phyloP scores from a whole-genome alignment of 345 rosid species.

The Brassica napus region DNA sequence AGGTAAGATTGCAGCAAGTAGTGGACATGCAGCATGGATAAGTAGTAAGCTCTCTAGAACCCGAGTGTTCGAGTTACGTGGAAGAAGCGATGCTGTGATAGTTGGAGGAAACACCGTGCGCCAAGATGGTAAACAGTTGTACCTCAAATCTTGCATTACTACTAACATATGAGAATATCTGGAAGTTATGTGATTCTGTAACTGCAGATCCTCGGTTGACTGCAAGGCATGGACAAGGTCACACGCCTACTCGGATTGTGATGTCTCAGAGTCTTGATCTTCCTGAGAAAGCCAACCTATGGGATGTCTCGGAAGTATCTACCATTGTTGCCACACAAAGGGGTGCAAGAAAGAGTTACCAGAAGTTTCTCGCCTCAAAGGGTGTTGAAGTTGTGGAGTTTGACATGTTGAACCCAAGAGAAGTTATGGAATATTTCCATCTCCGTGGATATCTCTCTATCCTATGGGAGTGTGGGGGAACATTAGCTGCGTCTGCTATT shows the following conservation, averaged over 20 bases:
- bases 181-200: conserved; percentile 10
- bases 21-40: conserved; percentile 96
- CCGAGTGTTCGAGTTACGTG: conserved; percentile 80
- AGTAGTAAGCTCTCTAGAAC: conserved; percentile 79
- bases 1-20: conserved; percentile 94
- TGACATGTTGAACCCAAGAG: conserved; percentile 88
- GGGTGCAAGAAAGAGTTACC: conserved; percentile 88
- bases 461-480: conserved; percentile 97
- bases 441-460: conserved; percentile 90
- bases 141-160: not conserved
- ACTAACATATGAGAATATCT: not conserved
- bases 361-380: conserved; percentile 74
- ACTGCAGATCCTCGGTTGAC: conserved; percentile 79
- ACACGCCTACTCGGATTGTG: conserved; percentile 80
- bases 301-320: conserved; percentile 80
- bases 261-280: conserved; percentile 80
- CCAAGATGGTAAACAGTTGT: conserved; percentile 65
- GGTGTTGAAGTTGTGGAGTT: conserved; percentile 97
- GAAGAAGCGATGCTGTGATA: conserved; percentile 82
- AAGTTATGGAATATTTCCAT: conserved; percentile 92
- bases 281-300: conserved; percentile 85
- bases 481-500: conserved; percentile 89
- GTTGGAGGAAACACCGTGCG: conserved; percentile 95
- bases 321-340: conserved; percentile 89
- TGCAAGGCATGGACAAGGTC: conserved; percentile 89